A percentile compares a stretch with the other conserved stretches of the same genome.
phyloP scores from a whole-genome alignment of 1,284 basidiomycete species.

The Malassezia nana region DNA sequence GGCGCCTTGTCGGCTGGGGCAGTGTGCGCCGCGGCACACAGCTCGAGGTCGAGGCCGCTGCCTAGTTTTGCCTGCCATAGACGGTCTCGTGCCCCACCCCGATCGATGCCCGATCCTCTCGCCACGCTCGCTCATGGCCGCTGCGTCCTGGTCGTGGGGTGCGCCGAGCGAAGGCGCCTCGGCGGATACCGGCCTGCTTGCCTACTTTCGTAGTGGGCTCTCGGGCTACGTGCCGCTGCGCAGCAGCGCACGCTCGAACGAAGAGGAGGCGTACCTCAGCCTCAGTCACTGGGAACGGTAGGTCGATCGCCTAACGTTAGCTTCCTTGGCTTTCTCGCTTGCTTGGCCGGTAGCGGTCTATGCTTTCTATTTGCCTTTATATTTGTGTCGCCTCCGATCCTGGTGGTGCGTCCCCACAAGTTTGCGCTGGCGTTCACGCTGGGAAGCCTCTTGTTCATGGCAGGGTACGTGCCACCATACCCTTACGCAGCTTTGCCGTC shows the following conservation, averaged over 20 bases:
- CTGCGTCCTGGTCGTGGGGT: conserved; percentile 1
- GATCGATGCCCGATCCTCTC: neutral
- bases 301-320: conserved; percentile 16
- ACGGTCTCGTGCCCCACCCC: neutral
- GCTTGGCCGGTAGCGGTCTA: conserved; percentile 75
- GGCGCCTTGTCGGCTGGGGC: conserved; percentile 58
- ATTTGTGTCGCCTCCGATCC: conserved; percentile 62
- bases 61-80: neutral
- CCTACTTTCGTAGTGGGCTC: conserved; percentile 54
- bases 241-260: conserved; percentile 70
- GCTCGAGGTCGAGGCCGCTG: conserved; percentile 31
- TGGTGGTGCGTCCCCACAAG: conserved; percentile 51
- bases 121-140: neutral
- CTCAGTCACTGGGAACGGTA: conserved; percentile 45
- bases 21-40: conserved; percentile 39
- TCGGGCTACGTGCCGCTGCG: conserved; percentile 76
- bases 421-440: conserved; percentile 45
- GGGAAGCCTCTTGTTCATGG: conserved; percentile 43
- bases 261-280: conserved; percentile 79
- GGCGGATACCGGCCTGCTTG: conserved; percentile 13
- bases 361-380: conserved; percentile 94
- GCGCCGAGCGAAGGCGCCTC: neutral
- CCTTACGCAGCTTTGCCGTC: conserved; percentile 29
- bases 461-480: conserved; percentile 32
- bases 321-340: conserved; percentile 84